A percentile compares a stretch with the other conserved stretches of the same genome.
Evolutionary conservation across 306 rosid species (phyloP).

Genomic region (Fragaria iinumae): DNA sequence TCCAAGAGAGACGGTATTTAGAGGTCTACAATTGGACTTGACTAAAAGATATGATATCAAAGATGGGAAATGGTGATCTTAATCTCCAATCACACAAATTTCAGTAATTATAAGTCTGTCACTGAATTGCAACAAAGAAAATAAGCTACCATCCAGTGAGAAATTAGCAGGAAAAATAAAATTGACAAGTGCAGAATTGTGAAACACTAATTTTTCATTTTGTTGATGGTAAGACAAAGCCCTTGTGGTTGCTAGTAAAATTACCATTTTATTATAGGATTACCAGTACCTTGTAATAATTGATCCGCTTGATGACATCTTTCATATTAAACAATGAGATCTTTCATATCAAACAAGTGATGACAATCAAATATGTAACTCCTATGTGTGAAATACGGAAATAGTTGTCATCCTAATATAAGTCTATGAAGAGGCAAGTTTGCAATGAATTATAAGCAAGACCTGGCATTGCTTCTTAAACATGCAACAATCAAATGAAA

Average conservation of each 20-base stretch:
- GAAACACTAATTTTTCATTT: background rate
- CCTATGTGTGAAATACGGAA: constrained; percentile 15
- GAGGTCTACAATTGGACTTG: background rate
- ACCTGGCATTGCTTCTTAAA: constrained; percentile 20
- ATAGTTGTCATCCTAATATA: constrained; percentile 15
- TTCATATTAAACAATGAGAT: background rate
- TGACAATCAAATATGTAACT: constrained; percentile 2
- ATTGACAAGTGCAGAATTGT: background rate
- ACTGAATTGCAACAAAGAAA: background rate
- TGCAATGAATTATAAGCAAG: background rate
- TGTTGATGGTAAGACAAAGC: constrained; percentile 1
- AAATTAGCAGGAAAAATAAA: background rate
- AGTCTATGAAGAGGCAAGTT: background rate
- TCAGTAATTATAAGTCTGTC: background rate
- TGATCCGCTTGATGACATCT: background rate
- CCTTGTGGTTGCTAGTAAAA: background rate
- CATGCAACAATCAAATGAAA: constrained; percentile 1
- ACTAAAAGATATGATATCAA: background rate
- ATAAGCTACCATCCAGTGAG: background rate
- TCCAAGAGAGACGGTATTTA: background rate
- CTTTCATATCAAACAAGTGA: background rate
- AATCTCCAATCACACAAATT: background rate
- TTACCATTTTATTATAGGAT: background rate
- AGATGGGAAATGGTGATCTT: background rate
- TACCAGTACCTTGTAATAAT: background rate